These are phyloP conservation scores for Ascodesmis nigricans DNA, from an alignment of 495 filamentous ascomycete species.

Conservation along the genomic window DNA sequence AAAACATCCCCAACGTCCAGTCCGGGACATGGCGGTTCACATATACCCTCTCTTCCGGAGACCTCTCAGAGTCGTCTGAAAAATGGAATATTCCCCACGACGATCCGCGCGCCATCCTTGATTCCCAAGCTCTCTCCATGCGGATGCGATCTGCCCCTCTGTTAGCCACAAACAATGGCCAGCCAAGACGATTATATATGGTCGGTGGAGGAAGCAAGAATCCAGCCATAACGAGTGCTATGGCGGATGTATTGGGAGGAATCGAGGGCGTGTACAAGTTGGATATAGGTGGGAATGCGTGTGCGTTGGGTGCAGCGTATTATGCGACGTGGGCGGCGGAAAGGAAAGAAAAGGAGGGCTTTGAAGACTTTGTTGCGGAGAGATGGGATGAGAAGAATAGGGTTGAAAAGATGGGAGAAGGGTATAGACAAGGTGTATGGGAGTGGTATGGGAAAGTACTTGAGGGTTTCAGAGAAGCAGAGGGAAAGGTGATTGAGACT, in stretches of 20 bases:
- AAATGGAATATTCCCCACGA: slow-evolving; percentile 34
- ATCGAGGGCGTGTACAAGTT: slow-evolving; percentile 74
- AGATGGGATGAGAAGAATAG: slow-evolving; percentile 73
- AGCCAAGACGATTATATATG: slow-evolving; percentile 76
- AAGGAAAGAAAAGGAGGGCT: slow-evolving; percentile 34
- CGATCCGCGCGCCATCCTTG: slow-evolving; percentile 75
- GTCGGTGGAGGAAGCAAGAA: slow-evolving; percentile 82
- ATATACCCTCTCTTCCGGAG: slow-evolving; percentile 28
- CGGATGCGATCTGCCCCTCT: slow-evolving; percentile 61
- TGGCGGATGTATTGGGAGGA: slow-evolving; percentile 73
- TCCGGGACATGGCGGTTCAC: slow-evolving; percentile 69
- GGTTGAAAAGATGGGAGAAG: slow-evolving; percentile 57
- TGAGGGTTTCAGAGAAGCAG: slow-evolving; percentile 59
- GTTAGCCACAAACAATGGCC: slow-evolving; percentile 40
- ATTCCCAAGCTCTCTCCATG: slow-evolving; percentile 77
- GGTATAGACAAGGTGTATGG: slow-evolving; percentile 53
- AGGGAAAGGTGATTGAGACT: slow-evolving; percentile 36
- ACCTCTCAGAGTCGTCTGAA: slow-evolving; percentile 7
- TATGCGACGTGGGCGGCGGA: slow-evolving; percentile 87
- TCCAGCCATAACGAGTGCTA: slow-evolving; percentile 56
- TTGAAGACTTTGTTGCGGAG: slow-evolving; percentile 62
- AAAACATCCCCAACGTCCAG: slow-evolving; percentile 78
- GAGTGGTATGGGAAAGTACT: slow-evolving; percentile 54
- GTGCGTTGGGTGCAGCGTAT: slow-evolving; percentile 86
- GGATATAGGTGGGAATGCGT: slow-evolving; percentile 90